These are phyloP conservation scores for Phytophthora fragariae DNA, from an alignment of 352 stramenopile genomes.

Conservation along the genomic window DNA sequence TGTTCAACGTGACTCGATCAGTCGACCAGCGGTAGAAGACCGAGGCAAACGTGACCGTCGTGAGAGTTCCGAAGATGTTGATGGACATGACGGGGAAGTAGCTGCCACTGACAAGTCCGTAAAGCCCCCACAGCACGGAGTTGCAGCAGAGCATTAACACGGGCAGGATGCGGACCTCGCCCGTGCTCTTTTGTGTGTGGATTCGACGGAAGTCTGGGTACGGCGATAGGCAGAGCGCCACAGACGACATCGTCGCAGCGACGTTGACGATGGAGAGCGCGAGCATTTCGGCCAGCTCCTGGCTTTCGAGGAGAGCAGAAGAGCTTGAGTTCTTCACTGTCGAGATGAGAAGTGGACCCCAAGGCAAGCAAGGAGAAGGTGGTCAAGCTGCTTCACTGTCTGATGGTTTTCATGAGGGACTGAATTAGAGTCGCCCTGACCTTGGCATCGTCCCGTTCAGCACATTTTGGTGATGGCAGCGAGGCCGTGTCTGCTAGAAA, in stretches of 20 bases:
- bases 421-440: too few species aligned
- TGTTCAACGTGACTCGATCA: slow-evolving; percentile 20
- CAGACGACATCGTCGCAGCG: slow-evolving; percentile 22
- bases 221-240: slow-evolving; percentile 36
- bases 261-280: slow-evolving; percentile 39
- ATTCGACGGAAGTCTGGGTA: slow-evolving; percentile 34
- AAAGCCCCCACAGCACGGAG: slow-evolving; percentile 49
- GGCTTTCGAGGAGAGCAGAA: not conserved
- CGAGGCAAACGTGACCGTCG: slow-evolving; percentile 40
- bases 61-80: slow-evolving; percentile 50
- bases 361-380: not conserved
- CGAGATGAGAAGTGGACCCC: slow-evolving; percentile 16
- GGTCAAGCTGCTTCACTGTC: not conserved
- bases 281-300: slow-evolving; percentile 21
- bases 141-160: slow-evolving; percentile 52
- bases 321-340: not conserved
- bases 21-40: slow-evolving; percentile 36
- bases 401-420: too few species aligned
- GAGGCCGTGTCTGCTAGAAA: too few species aligned
- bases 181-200: slow-evolving; percentile 33
- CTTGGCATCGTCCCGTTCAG: too few species aligned
- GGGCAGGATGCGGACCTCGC: slow-evolving; percentile 48
- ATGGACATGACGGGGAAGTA: slow-evolving; percentile 53
- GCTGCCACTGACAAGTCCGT: slow-evolving; percentile 41
- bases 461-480: too few species aligned